These are phyloP conservation scores for Hsuehochloa calcarea DNA, from an alignment of 176 grass and related monocot species.

Conservation along the genomic window DNA sequence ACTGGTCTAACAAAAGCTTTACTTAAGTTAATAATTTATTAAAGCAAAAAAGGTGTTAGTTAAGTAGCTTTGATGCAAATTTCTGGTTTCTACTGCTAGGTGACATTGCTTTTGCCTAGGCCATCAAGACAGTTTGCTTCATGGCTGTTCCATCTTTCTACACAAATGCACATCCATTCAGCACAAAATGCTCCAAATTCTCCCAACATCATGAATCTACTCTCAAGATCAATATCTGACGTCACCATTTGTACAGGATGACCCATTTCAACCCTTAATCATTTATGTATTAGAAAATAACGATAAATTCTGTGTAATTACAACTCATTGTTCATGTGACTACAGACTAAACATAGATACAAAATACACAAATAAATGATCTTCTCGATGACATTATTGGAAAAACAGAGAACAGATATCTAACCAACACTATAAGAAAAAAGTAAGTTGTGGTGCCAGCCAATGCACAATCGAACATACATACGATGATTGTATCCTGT, in stretches of 20 bases:
- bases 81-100: neutral
- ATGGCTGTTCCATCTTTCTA: neutral
- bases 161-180: constrained; percentile 14
- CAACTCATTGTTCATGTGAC: constrained; percentile 35
- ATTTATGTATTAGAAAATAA: constrained; percentile 19
- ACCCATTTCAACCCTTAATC: neutral
- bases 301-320: constrained; percentile 22
- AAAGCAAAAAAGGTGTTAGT: constrained; percentile 5
- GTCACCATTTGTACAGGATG: neutral
- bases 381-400: constrained; percentile 40
- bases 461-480: constrained; percentile 30
- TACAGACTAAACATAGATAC: constrained; percentile 44
- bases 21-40: neutral
- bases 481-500: constrained; percentile 12
- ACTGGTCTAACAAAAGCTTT: constrained; percentile 15
- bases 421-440: constrained; percentile 22
- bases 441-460: constrained; percentile 20
- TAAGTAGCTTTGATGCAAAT: constrained; percentile 22
- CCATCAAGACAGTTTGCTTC: neutral
- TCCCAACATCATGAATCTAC: neutral
- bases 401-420: constrained; percentile 25
- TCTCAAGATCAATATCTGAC: neutral
- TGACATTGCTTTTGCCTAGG: constrained; percentile 25
- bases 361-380: constrained; percentile 32
- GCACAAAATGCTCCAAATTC: neutral